Conservation (phyloP, 306 rosid species). For the Cicer arietinum region DNA sequence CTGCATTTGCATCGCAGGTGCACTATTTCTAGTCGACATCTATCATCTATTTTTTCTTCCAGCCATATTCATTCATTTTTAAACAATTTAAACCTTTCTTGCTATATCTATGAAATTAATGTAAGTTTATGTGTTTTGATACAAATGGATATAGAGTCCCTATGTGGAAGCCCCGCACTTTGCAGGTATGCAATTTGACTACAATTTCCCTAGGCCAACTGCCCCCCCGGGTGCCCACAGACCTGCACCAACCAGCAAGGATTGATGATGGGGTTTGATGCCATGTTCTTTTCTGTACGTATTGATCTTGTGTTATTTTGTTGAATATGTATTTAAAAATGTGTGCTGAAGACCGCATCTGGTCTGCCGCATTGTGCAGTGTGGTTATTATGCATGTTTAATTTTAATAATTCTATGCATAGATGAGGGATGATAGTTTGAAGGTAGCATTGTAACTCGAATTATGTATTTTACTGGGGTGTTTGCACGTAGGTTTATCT, state of each 20-base stretch:
- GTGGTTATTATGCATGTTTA: constrained; percentile 41
- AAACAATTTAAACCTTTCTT: constrained; percentile 20
- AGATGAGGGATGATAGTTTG: constrained; percentile 49
- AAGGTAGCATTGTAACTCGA: constrained; percentile 47
- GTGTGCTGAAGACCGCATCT: constrained; percentile 41
- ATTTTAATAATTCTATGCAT: constrained; percentile 40
- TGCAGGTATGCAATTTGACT: constrained; percentile 57
- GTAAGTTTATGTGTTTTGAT: constrained; percentile 28
- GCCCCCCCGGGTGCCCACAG: constrained; percentile 98
- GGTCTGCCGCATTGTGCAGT: constrained; percentile 41
- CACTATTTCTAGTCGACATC: constrained; percentile 16
- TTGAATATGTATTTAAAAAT: constrained; percentile 38
- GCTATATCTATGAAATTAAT: background rate
- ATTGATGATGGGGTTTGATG: constrained; percentile 51
- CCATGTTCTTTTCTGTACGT: constrained; percentile 34
- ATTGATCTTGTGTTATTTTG: constrained; percentile 47
- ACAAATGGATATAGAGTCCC: constrained; percentile 66
- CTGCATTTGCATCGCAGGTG: constrained; percentile 61
- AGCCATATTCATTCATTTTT: background rate
- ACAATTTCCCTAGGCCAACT: constrained; percentile 75
- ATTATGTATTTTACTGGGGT: constrained; percentile 40
- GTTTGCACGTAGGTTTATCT: constrained; percentile 4
- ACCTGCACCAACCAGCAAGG: constrained; percentile 63
- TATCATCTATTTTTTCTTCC: constrained; percentile 1
- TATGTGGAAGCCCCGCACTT: constrained; percentile 84